phyloP scores from a whole-genome alignment of 1,284 basidiomycete species.

The Heterobasidion occidentale region DNA sequence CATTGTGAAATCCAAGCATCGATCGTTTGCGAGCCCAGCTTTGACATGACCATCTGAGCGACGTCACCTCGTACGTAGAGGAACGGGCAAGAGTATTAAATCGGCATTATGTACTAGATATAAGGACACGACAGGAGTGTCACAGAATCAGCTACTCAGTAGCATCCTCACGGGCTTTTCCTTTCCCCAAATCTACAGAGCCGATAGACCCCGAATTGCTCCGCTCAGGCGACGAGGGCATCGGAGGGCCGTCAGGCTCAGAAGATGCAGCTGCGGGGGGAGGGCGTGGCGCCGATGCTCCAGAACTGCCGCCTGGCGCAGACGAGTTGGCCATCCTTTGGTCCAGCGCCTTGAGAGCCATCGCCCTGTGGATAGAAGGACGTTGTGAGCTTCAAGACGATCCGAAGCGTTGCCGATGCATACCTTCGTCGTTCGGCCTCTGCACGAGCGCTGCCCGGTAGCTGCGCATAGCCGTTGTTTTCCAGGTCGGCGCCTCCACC shows the following conservation, averaged over 20 bases:
- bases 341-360: constrained; percentile 94
- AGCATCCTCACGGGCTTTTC: constrained; percentile 11
- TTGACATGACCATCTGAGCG: no score
- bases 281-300: constrained; percentile 26
- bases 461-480: constrained; percentile 61
- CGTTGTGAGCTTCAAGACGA: not conserved
- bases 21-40: no score
- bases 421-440: constrained; percentile 91
- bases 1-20: no score
- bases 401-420: constrained; percentile 16
- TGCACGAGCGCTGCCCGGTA: constrained; percentile 81
- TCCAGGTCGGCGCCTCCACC: constrained; percentile 59
- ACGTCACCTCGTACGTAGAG: no score
- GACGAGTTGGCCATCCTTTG: constrained; percentile 64
- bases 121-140: not conserved
- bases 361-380: constrained; percentile 43
- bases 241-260: constrained; percentile 21
- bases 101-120: no score
- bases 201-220: constrained; percentile 23
- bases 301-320: constrained; percentile 22
- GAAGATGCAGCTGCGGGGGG: constrained; percentile 28
- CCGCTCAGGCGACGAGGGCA: not conserved
- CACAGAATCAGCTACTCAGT: not conserved
- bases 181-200: constrained; percentile 1
- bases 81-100: no score